Conservation (phyloP, 306 rosid genomes). For the Sophora flavescens region DNA sequence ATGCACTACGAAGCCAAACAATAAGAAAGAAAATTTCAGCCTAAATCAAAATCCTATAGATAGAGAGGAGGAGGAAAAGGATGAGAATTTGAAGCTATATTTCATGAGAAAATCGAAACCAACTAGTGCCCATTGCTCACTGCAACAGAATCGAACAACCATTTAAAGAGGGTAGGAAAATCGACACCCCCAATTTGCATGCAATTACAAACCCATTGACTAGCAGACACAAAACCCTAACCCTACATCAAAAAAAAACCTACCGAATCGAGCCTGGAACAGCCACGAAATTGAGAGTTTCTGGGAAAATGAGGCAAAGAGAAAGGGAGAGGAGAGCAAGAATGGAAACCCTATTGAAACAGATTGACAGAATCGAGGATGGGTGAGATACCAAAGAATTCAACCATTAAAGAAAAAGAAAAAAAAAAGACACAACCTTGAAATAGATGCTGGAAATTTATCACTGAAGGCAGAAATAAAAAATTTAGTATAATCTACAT, state of each 20-base stretch:
- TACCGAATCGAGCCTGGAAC: conserved; percentile 51
- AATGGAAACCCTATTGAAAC: conserved; percentile 64
- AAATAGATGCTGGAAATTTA: conserved; percentile 55
- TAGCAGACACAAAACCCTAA: conserved; percentile 63
- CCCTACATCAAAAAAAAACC: conserved; percentile 51
- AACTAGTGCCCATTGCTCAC: conserved; percentile 27
- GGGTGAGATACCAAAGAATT: conserved; percentile 72
- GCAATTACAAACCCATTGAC: conserved; percentile 43
- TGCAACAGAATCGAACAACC: conserved; percentile 26
- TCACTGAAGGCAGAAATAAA: conserved; percentile 33
- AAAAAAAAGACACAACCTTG: conserved; percentile 54
- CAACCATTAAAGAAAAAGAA: conserved; percentile 51
- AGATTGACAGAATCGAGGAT: conserved; percentile 71
- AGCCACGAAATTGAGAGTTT: conserved; percentile 50
- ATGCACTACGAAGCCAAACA: conserved; percentile 42
- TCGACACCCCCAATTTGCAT: conserved; percentile 43
- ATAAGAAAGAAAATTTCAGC: conserved; percentile 9
- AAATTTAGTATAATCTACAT: neutral
- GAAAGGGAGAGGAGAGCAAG: neutral
- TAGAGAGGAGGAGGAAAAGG: neutral
- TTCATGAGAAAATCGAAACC: conserved; percentile 36
- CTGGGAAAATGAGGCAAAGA: conserved; percentile 7
- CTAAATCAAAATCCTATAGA: conserved; percentile 35
- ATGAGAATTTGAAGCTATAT: conserved; percentile 21
- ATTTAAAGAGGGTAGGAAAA: conserved; percentile 41